Evolutionary conservation across 768 basidiomycete species (phyloP).

Genomic region (Trametes maxima): DNA sequence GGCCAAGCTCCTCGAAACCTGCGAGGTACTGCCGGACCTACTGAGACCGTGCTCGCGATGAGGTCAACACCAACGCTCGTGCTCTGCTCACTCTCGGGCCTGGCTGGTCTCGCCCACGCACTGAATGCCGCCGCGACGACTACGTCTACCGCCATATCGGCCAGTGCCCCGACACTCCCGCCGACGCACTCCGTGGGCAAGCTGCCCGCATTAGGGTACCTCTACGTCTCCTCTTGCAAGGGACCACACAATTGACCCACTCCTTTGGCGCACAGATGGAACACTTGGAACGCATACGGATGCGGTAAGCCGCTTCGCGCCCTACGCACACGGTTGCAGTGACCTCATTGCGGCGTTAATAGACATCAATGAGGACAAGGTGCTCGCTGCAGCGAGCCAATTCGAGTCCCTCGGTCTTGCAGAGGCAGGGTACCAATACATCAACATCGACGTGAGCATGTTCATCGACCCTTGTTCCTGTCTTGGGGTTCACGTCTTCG

Average conservation of each 20-base stretch:
- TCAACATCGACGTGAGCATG: conserved; percentile 51
- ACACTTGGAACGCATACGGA: conserved; percentile 54
- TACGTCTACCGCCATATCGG: no score
- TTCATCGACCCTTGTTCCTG: not conserved
- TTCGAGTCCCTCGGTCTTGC: conserved; percentile 50
- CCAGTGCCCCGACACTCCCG: no score
- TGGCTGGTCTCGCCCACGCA: no score
- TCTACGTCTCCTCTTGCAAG: not conserved
- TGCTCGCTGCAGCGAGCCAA: conserved; percentile 49
- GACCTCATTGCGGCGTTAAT: no score
- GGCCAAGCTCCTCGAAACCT: no score
- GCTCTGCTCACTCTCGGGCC: no score
- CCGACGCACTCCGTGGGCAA: conserved; percentile 35
- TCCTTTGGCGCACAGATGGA: conserved; percentile 41
- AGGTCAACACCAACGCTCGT: no score
- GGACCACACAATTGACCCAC: not conserved
- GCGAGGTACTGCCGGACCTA: no score
- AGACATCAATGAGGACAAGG: conserved; percentile 49
- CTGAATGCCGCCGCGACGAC: no score
- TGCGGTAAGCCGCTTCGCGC: conserved; percentile 34
- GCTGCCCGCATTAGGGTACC: conserved; percentile 50
- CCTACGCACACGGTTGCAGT: not conserved
- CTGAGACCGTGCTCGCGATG: no score
- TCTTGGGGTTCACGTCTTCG: not conserved
- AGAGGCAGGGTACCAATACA: conserved; percentile 51